A percentile compares a stretch with the other conserved stretches of the same genome.
Evolutionary conservation across 2,329 filamentous ascomycete species (phyloP).

Genomic region (Arthrobotrys pseudoclavata): DNA sequence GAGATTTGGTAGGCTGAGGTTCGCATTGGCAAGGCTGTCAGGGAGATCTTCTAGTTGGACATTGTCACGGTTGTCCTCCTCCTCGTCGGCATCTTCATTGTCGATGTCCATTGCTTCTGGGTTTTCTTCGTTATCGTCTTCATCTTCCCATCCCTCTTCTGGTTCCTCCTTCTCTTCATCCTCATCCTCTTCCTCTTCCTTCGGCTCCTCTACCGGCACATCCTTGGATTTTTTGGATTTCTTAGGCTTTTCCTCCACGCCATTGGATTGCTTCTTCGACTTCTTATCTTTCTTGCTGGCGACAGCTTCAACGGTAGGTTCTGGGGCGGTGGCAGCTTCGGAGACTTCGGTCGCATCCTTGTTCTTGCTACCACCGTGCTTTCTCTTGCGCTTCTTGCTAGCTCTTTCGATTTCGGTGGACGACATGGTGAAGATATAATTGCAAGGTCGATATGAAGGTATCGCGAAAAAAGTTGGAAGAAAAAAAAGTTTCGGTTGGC

Average conservation of each 20-base stretch:
- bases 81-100: slow-evolving; percentile 65
- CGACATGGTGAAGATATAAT: slow-evolving; percentile 35
- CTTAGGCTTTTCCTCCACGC: slow-evolving; percentile 10
- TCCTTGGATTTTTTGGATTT: slow-evolving; percentile 51
- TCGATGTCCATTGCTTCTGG: slow-evolving; percentile 27
- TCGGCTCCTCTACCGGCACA: background rate
- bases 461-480: slow-evolving; percentile 25
- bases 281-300: slow-evolving; percentile 42
- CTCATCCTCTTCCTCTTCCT: background rate
- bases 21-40: slow-evolving; percentile 65
- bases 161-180: slow-evolving; percentile 23
- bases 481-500: slow-evolving; percentile 50
- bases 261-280: slow-evolving; percentile 32
- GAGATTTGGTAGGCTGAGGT: slow-evolving; percentile 70
- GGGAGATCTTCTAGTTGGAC: slow-evolving; percentile 68
- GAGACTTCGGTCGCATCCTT: slow-evolving; percentile 21
- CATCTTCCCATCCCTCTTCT: slow-evolving; percentile 33
- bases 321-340: slow-evolving; percentile 4
- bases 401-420: slow-evolving; percentile 50
- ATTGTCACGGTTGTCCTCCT: slow-evolving; percentile 64
- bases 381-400: slow-evolving; percentile 60
- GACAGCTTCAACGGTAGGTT: slow-evolving; percentile 4
- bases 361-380: slow-evolving; percentile 48
- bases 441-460: slow-evolving; percentile 20
- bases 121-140: slow-evolving; percentile 22